Evolutionary conservation across 345 rosid species (phyloP).

Genomic region (Gossypium arboreum): DNA sequence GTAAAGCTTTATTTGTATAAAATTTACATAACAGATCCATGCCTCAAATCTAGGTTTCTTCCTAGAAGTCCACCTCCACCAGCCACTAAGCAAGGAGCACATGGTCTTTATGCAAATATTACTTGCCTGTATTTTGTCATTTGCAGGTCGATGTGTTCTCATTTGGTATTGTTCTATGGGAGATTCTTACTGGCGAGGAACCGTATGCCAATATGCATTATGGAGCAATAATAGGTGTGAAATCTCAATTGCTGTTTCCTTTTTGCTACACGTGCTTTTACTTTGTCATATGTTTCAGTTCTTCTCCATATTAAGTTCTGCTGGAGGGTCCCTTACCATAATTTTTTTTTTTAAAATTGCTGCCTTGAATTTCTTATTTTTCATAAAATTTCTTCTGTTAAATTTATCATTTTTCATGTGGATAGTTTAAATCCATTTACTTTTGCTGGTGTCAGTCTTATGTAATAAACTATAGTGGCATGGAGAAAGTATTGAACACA

Average conservation of each 20-base stretch:
- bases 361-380: not conserved
- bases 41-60: not conserved
- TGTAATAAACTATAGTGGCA: not conserved
- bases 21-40: not conserved
- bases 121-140: not conserved
- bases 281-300: not conserved
- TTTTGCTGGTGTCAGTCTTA: not conserved
- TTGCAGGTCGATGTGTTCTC: slow-evolving; percentile 76
- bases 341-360: not conserved
- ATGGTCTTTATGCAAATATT: slow-evolving; percentile 5
- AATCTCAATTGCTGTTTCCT: not conserved
- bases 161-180: slow-evolving; percentile 77
- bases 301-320: not conserved
- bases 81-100: not conserved
- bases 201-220: slow-evolving; percentile 83
- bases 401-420: not conserved
- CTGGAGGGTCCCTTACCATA: not conserved
- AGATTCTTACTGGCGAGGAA: slow-evolving; percentile 79
- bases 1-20: not conserved
- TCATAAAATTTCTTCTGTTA: not conserved
- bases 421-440: not conserved
- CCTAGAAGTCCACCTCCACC: not conserved
- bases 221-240: slow-evolving; percentile 70
- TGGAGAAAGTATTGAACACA: not conserved
- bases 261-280: not conserved